Evolutionary conservation across 2,329 filamentous ascomycete genomes (phyloP), one percentile per base, ranked within the genome.

Genomic region (Alternaria gansuensis): DNA sequence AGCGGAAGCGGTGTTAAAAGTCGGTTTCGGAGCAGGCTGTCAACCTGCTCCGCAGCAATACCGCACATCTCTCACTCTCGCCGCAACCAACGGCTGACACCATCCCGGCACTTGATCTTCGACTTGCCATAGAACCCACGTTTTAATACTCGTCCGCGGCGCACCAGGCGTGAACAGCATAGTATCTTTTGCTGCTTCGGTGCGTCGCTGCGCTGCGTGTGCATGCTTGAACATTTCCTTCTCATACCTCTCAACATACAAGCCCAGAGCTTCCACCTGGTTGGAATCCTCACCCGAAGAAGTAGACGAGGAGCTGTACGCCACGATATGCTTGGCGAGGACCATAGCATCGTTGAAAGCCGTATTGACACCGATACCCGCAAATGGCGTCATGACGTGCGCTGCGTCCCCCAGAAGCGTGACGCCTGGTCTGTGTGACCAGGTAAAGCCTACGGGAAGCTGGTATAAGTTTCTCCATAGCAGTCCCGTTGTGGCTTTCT

Each of bases 141-240:
- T 75, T 24, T 81, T 78, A 52, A 85, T 80, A 14, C 78, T 72
- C 4, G 75, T 70, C 43, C 78, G 71, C 17, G 83, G 83, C 9
- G 79, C 79, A 2, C 79, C 80, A 3, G 78, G 75, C 0, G 80
- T 83, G 58, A 82, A 82, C 64, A 85, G 78, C 79, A 81, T 83
- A 37, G 79, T 75, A 29, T 75, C 72, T 66, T 81, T 80, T 66
- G 79, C 66, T 54, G 84, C 82, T 46, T 80, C 81, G 9, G 77
- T 80, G 54, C 72, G 40, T 39, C 72, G 62, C 51, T 76, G 71
- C n/a, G 65, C 75, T 43, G 66, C 63, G 13, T 71, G 74, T n/a
- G 75, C 74, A 7, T 75, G 64, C n/a, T 44, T 54, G 49, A 78
- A 78, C 77, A 80, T 78, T n/a, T 73, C 67, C 23, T 65, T 41